phyloP scores from a whole-genome alignment of 345 rosid genomes.

The Camelina sativa region DNA sequence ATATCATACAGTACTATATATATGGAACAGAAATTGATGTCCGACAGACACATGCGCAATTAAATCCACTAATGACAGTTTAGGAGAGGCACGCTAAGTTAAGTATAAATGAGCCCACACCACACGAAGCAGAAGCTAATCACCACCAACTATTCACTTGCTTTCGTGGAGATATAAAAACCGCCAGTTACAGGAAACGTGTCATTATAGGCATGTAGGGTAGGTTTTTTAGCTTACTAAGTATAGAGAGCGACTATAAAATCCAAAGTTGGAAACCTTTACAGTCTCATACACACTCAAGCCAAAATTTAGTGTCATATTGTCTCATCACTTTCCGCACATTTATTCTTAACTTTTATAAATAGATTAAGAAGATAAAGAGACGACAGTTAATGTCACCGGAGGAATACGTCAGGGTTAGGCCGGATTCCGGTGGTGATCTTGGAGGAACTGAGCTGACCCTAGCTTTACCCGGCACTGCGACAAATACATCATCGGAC shows the following conservation, averaged over 20 bases:
- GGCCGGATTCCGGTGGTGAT: conserved; percentile 44
- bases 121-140: conserved; percentile 34
- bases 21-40: too few species aligned
- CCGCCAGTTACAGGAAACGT: conserved; percentile 50
- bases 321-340: conserved; percentile 35
- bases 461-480: conserved; percentile 62
- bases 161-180: conserved; percentile 51
- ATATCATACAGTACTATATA: too few species aligned
- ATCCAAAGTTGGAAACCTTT: conserved; percentile 25
- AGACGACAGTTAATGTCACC: conserved; percentile 32
- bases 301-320: conserved; percentile 33
- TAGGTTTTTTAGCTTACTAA: conserved; percentile 8
- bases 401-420: conserved; percentile 25
- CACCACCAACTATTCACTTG: conserved; percentile 25
- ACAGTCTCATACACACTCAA: conserved; percentile 1
- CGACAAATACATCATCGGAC: conserved; percentile 28
- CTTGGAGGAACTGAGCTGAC: conserved; percentile 64
- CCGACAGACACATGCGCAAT: too few species aligned
- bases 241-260: conserved; percentile 13
- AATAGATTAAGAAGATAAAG: neutral
- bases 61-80: conserved; percentile 1
- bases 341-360: neutral
- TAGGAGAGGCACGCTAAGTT: conserved; percentile 11
- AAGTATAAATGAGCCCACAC: neutral
- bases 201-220: conserved; percentile 41